Evolutionary conservation across 2,329 filamentous ascomycete genomes (phyloP), one percentile per base, ranked within the genome.

Genomic region (Talaromyces sp.): DNA sequence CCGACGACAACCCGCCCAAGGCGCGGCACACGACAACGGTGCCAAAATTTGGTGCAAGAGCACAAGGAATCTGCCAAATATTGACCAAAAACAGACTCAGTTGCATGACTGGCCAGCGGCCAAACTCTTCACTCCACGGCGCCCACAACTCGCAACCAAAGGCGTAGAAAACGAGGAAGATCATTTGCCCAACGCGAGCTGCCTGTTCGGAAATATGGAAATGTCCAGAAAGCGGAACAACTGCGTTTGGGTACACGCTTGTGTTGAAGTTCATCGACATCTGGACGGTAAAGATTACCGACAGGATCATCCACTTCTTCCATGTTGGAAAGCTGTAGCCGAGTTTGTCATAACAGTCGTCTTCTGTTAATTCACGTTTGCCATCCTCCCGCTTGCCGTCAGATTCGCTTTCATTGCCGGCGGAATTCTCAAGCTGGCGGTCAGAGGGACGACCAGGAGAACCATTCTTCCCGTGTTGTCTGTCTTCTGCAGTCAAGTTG

Each of bases 101-200:
- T 77, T 93, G 90, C 62, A 93, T 81, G 54, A 93, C 82, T 2
- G 87, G 87, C 80, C 86, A 89, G 50, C 90, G 84, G 4, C 90
- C 90, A 58, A 92, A 82, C 69, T 95, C 90, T 71, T 95, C 90
- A 26, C 86, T 89, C 88, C 90, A 95, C 0, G 90, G 90, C 0
- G 90, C 90, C 90, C 90, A 95, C 0, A 93, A 81, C 74, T 93
- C 90, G 70, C 90, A 93, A 17, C 90, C 90, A 70, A 95, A 91
- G 35, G 89, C 90, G 71, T 95, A 95, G 3, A 86, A 77, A 57
- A 93, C 80, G 19, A 95, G 78, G 74, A 93, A 95, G 64, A 89
- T 83, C 75, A 89, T 87, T 64, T 90, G 89, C 63, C 90, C 90
- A 51, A 85, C 81, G 58, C 89, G 82, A 2, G 87, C 89, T 5